Evolutionary conservation across 1,284 basidiomycete species (phyloP).

Genomic region (Cryptococcus depauperatus): DNA sequence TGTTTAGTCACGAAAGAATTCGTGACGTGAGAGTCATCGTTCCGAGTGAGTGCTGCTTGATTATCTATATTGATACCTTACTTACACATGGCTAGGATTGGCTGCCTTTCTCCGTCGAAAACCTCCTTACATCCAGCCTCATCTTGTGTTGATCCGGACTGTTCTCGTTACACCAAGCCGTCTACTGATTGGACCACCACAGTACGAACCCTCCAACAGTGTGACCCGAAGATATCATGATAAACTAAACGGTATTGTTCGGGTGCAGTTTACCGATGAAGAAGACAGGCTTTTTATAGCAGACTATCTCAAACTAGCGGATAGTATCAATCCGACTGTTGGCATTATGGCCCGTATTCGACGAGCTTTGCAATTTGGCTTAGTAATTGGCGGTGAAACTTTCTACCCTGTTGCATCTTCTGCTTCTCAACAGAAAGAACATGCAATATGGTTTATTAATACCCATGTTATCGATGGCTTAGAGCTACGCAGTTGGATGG

Average conservation of each 20-base stretch:
- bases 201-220: slow-evolving; percentile 42
- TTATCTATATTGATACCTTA: neutral
- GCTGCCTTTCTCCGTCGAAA: slow-evolving; percentile 18
- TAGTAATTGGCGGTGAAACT: slow-evolving; percentile 31
- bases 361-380: slow-evolving; percentile 37
- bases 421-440: slow-evolving; percentile 41
- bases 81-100: slow-evolving; percentile 11
- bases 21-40: slow-evolving; percentile 23
- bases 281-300: slow-evolving; percentile 36
- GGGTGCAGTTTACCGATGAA: slow-evolving; percentile 44
- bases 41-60: slow-evolving; percentile 11
- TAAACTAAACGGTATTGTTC: slow-evolving; percentile 37
- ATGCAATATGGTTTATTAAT: slow-evolving; percentile 43
- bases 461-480: slow-evolving; percentile 27
- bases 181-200: slow-evolving; percentile 38
- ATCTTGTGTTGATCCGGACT: slow-evolving; percentile 37
- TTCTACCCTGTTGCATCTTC: slow-evolving; percentile 40
- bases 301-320: slow-evolving; percentile 29
- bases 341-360: slow-evolving; percentile 41
- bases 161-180: slow-evolving; percentile 43
- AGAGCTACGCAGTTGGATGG: slow-evolving; percentile 35
- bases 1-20: slow-evolving; percentile 39
- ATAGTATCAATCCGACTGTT: slow-evolving; percentile 21
- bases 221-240: slow-evolving; percentile 37
- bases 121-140: slow-evolving; percentile 13